phyloP scores from a whole-genome alignment of 192 early-diverging fungal species.

The Podila horticola region DNA sequence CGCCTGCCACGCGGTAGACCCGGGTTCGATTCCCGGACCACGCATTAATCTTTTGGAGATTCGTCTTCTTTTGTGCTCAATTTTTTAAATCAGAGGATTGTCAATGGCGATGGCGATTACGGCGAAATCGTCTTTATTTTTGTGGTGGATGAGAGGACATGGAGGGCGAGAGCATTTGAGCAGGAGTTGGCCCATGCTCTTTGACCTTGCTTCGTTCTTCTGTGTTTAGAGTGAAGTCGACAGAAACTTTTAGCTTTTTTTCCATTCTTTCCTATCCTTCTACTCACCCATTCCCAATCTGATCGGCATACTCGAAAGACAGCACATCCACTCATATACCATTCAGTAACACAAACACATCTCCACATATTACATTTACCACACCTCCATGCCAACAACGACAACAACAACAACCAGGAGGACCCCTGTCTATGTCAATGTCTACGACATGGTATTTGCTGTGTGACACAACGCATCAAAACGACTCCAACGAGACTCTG shows the following conservation, averaged over 20 bases:
- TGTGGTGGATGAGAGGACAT: background rate
- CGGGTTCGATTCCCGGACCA: conserved; percentile 82
- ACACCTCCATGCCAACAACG: conserved; percentile 27
- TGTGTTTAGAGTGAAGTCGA: background rate
- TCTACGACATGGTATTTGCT: conserved; percentile 55
- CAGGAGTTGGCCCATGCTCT: background rate
- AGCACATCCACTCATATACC: background rate
- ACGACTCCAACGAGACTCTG: background rate
- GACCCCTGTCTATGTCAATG: conserved; percentile 53
- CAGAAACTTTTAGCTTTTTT: too few species aligned
- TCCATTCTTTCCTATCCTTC: background rate
- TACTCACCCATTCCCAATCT: background rate
- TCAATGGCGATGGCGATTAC: background rate
- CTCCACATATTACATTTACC: background rate
- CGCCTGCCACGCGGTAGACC: conserved; percentile 82
- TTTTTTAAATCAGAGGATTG: background rate
- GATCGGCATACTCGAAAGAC: too few species aligned
- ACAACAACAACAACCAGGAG: conserved; percentile 22
- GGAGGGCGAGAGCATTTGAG: too few species aligned
- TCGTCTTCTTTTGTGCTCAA: conserved; percentile 1
- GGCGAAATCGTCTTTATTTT: background rate
- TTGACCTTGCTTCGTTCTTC: background rate
- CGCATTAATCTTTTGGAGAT: conserved; percentile 47
- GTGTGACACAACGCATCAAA: background rate
- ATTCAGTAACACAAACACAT: background rate